Conservation (phyloP, 1,284 basidiomycete genomes). For the Pyrrhoderma lamaoense region DNA sequence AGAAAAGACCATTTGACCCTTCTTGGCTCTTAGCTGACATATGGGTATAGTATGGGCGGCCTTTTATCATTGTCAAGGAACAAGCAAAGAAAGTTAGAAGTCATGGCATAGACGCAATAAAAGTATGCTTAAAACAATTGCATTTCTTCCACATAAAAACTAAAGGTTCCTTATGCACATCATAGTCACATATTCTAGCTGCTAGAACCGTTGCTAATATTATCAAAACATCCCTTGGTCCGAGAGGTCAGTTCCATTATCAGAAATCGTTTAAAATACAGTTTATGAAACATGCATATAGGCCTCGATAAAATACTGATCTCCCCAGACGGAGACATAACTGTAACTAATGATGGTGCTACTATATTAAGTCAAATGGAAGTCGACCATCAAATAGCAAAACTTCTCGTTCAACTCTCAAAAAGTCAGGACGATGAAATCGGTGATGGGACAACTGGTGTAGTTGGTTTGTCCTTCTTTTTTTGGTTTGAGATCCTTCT, state of each 20-base stretch:
- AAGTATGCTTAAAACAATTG: slow-evolving; percentile 44
- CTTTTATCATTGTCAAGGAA: slow-evolving; percentile 96
- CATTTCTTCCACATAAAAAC: slow-evolving; percentile 1
- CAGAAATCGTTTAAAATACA: neutral
- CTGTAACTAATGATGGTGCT: slow-evolving; percentile 97
- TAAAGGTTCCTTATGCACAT: slow-evolving; percentile 15
- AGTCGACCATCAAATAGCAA: slow-evolving; percentile 98
- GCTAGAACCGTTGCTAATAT: slow-evolving; percentile 93
- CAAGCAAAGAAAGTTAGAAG: slow-evolving; percentile 92
- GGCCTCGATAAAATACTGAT: slow-evolving; percentile 99
- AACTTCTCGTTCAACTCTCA: slow-evolving; percentile 92
- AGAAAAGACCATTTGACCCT: slow-evolving; percentile 11
- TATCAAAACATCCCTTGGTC: slow-evolving; percentile 90
- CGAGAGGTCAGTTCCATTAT: slow-evolving; percentile 55
- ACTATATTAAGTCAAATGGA: slow-evolving; percentile 96
- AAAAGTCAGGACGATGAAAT: slow-evolving; percentile 99
- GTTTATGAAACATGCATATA: slow-evolving; percentile 25
- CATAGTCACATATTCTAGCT: slow-evolving; percentile 88
- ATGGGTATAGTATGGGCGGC: slow-evolving; percentile 74
- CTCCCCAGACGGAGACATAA: slow-evolving; percentile 97
- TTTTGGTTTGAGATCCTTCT: neutral
- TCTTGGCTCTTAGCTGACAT: slow-evolving; percentile 17
- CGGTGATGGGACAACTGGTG: slow-evolving; percentile 97
- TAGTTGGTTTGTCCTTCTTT: slow-evolving; percentile 70
- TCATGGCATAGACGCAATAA: slow-evolving; percentile 95